phyloP scores from a whole-genome alignment of 495 filamentous ascomycete species.

The Podospora appendiculata region DNA sequence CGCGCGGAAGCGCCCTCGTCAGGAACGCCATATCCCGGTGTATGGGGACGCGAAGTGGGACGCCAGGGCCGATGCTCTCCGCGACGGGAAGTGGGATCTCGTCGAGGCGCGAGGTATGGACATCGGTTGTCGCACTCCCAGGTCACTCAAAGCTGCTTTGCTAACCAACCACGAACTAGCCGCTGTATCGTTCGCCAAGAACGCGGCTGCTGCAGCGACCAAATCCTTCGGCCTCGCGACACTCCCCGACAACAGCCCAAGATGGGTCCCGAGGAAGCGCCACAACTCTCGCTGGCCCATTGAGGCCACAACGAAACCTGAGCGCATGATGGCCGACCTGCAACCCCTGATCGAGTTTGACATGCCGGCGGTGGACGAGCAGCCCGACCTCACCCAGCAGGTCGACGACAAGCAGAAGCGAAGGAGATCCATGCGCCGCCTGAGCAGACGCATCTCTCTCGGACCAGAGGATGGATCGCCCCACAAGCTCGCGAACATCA shows the following conservation, averaged over 20 bases:
- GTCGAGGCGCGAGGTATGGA: slow-evolving; percentile 18
- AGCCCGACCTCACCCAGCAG: slow-evolving; percentile 6
- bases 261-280: slow-evolving; percentile 24
- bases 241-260: slow-evolving; percentile 13
- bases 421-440: slow-evolving; percentile 16
- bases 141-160: too few species aligned
- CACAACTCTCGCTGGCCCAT: slow-evolving; percentile 27
- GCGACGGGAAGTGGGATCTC: slow-evolving; percentile 16
- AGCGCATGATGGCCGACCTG: slow-evolving; percentile 14
- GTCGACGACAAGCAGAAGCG: slow-evolving; percentile 15
- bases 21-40: slow-evolving; percentile 9
- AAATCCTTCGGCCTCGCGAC: slow-evolving; percentile 1
- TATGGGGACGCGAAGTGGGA: slow-evolving; percentile 17
- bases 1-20: slow-evolving; percentile 18
- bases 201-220: not conserved
- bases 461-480: slow-evolving; percentile 15
- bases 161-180: not conserved
- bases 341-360: slow-evolving; percentile 16
- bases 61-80: slow-evolving; percentile 1
- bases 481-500: slow-evolving; percentile 10
- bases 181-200: slow-evolving; percentile 1
- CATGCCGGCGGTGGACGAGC: slow-evolving; percentile 4
- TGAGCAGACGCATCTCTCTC: slow-evolving; percentile 22
- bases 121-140: too few species aligned
- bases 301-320: slow-evolving; percentile 6